phyloP scores from a whole-genome alignment of 2,329 filamentous ascomycete genomes.

The Chrysoporthe deuterocubensis region DNA sequence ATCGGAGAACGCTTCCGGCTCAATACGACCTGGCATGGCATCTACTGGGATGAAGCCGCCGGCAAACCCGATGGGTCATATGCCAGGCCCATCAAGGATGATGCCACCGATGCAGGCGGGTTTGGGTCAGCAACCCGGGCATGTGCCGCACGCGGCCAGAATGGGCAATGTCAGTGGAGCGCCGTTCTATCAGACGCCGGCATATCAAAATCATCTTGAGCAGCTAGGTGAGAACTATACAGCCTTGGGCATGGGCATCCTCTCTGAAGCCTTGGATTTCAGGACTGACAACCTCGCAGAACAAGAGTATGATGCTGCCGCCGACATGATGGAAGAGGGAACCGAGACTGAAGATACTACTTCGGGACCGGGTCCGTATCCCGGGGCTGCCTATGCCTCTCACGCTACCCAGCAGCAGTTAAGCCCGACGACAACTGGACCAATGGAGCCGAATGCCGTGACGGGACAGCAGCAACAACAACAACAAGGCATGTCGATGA shows the following conservation, averaged over 20 bases:
- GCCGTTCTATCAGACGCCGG: slow-evolving; percentile 77
- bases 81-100: slow-evolving; percentile 41
- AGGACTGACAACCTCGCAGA: slow-evolving; percentile 60
- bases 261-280: not conserved
- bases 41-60: slow-evolving; percentile 45
- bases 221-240: slow-evolving; percentile 84
- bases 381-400: slow-evolving; percentile 55
- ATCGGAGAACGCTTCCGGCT: slow-evolving; percentile 50
- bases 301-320: slow-evolving; percentile 93
- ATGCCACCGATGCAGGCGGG: slow-evolving; percentile 31
- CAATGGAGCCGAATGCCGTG: slow-evolving; percentile 23
- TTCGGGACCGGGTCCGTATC: slow-evolving; percentile 67
- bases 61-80: slow-evolving; percentile 38
- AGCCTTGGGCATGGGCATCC: too few species aligned
- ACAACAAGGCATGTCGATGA: slow-evolving; percentile 68
- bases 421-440: slow-evolving; percentile 33
- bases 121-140: slow-evolving; percentile 24
- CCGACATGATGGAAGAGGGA: slow-evolving; percentile 84
- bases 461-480: slow-evolving; percentile 38
- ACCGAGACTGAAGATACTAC: slow-evolving; percentile 67
- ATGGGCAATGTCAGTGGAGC: slow-evolving; percentile 45
- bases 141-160: slow-evolving; percentile 36
- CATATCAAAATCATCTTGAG: slow-evolving; percentile 91
- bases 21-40: slow-evolving; percentile 47
- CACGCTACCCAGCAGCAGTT: slow-evolving; percentile 40